A percentile compares a stretch with the other conserved stretches of the same genome.
These are phyloP conservation scores for Amphibolis antarctica DNA, from an alignment of 106 monocot genomes.

Conservation along the genomic window DNA sequence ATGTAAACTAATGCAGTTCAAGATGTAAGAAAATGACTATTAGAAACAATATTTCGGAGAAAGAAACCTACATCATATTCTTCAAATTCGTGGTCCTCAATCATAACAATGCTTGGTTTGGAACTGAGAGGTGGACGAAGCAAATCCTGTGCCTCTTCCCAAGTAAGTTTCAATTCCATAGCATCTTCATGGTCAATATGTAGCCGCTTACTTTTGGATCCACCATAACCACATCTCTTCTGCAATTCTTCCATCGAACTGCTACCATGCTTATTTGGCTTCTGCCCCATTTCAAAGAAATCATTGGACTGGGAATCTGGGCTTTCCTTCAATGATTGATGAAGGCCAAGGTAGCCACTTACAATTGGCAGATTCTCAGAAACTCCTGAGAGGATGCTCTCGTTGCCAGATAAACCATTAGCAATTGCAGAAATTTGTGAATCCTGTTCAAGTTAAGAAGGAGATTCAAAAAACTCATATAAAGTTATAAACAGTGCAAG, in stretches of 20 bases:
- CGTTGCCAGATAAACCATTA: constrained; percentile 50
- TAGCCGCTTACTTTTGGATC: constrained; percentile 66
- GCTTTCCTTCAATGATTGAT: constrained; percentile 49
- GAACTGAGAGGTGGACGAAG: constrained; percentile 61
- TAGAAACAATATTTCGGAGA: not conserved
- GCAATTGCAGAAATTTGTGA: constrained; percentile 86
- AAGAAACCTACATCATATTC: constrained; percentile 70
- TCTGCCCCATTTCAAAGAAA: constrained; percentile 37
- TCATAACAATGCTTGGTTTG: constrained; percentile 72
- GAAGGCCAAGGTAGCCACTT: constrained; percentile 70
- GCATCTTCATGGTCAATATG: constrained; percentile 80
- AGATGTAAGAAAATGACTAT: not conserved
- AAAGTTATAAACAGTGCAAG: not conserved
- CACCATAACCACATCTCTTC: constrained; percentile 68
- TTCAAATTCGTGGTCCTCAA: constrained; percentile 94
- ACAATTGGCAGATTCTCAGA: constrained; percentile 51
- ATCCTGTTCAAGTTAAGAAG: constrained; percentile 41
- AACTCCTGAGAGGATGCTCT: constrained; percentile 47
- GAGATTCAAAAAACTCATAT: too few species aligned
- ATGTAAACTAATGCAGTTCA: too few species aligned
- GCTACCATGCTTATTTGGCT: constrained; percentile 35
- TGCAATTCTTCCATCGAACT: constrained; percentile 36
- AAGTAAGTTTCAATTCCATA: constrained; percentile 75
- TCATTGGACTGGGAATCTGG: constrained; percentile 26
- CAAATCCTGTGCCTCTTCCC: constrained; percentile 95